A percentile compares a stretch with the other conserved stretches of the same genome.
phyloP scores from a whole-genome alignment of 2,329 filamentous ascomycete species.

The Monilinia fructicola region DNA sequence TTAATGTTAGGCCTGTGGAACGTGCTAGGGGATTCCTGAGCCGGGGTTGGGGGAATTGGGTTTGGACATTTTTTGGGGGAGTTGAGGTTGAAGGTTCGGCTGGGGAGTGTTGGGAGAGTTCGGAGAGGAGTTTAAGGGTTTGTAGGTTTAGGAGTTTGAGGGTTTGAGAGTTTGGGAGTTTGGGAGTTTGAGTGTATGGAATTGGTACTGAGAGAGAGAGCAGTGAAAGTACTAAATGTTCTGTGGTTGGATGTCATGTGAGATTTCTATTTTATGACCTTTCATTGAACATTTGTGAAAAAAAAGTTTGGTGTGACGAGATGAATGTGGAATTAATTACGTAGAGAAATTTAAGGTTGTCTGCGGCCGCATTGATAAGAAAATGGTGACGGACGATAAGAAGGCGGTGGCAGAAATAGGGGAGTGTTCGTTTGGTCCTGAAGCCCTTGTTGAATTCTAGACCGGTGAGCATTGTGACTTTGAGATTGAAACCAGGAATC shows the following conservation, averaged over 20 bases:
- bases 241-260: not conserved
- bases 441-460: not conserved
- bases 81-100: not conserved
- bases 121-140: no score
- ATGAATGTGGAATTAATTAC: not conserved
- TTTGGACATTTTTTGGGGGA: not conserved
- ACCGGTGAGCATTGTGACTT: not conserved
- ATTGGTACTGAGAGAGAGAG: no score
- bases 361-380: constrained; percentile 6
- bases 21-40: constrained; percentile 43
- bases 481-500: not conserved
- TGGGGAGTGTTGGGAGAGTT: not conserved
- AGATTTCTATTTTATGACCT: not conserved
- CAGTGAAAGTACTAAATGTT: no score
- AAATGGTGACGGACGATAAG: constrained; percentile 19
- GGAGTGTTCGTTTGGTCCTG: not conserved
- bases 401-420: constrained; percentile 24
- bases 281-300: not conserved
- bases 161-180: no score
- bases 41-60: constrained; percentile 5
- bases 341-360: not conserved
- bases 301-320: not conserved
- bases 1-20: constrained; percentile 45
- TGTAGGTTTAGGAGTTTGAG: no score
- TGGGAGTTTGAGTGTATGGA: no score